Conservation (phyloP, 75 land plant genomes). For the Larix kaempferi region DNA sequence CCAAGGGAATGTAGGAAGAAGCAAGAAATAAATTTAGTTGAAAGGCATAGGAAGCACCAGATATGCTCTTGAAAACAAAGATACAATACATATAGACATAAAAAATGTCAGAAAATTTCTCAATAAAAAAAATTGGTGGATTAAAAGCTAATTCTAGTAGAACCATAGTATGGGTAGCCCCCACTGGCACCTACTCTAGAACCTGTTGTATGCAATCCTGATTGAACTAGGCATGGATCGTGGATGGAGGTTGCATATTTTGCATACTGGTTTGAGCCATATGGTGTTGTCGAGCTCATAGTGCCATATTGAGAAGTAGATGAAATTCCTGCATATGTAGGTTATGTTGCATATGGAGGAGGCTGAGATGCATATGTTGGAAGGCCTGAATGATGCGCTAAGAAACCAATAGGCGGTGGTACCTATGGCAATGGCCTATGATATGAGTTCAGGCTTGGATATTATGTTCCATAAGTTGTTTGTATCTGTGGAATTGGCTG, state of each 20-base stretch:
- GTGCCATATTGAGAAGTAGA: constrained; percentile 29
- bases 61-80: too few relatives aligned
- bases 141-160: background rate
- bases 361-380: constrained; percentile 6
- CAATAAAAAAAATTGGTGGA: background rate
- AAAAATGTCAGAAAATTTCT: too few relatives aligned
- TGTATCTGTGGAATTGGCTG: constrained; percentile 23
- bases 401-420: constrained; percentile 36
- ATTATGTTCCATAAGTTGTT: constrained; percentile 18
- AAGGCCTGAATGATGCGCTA: constrained; percentile 30
- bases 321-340: constrained; percentile 15
- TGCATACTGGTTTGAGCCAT: constrained; percentile 20
- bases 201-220: constrained; percentile 13
- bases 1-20: too few relatives aligned
- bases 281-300: constrained; percentile 13
- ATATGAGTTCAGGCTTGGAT: constrained; percentile 25
- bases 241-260: constrained; percentile 21
- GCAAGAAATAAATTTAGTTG: too few relatives aligned
- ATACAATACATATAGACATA: too few relatives aligned
- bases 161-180: constrained; percentile 9
- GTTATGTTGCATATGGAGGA: too few relatives aligned
- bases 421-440: constrained; percentile 24
- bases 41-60: too few relatives aligned
- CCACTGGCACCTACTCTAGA: background rate
- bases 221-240: constrained; percentile 3